These are phyloP conservation scores for Podospora bellae-mahoneyi DNA, from an alignment of 495 filamentous ascomycete species.

Conservation along the genomic window DNA sequence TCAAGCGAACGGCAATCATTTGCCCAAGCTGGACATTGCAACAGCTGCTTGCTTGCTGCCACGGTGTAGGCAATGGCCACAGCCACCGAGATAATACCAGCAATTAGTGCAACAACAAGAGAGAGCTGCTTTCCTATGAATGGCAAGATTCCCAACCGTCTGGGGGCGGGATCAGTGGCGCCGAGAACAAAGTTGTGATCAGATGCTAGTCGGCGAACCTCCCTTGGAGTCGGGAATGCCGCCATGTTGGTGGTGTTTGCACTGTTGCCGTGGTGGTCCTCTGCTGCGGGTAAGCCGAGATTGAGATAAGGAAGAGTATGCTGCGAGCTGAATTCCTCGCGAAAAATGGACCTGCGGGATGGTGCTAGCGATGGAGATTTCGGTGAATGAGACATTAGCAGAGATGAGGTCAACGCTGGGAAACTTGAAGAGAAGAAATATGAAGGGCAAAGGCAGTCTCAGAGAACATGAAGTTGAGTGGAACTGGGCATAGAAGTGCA, in stretches of 20 bases:
- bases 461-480: background rate
- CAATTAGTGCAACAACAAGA: constrained; percentile 22
- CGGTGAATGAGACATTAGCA: constrained; percentile 14
- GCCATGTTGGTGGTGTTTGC: constrained; percentile 13
- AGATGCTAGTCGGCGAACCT: constrained; percentile 29
- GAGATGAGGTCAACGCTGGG: background rate
- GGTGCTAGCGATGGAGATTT: constrained; percentile 16
- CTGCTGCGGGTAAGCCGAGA: constrained; percentile 1
- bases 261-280: background rate
- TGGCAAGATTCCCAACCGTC: constrained; percentile 26
- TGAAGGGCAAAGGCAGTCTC: background rate
- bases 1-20: constrained; percentile 19
- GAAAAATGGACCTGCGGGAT: constrained; percentile 31
- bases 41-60: constrained; percentile 22
- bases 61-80: constrained; percentile 30
- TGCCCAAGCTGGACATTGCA: constrained; percentile 32
- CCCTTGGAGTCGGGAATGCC: constrained; percentile 25
- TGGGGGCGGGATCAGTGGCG: constrained; percentile 16
- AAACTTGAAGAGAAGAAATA: background rate
- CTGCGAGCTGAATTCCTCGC: constrained; percentile 28
- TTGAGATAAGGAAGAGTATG: constrained; percentile 12
- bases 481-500: background rate
- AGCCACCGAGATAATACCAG: constrained; percentile 24
- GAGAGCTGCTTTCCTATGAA: constrained; percentile 30
- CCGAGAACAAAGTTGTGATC: constrained; percentile 32